Conservation (phyloP, 1,139 yeast species). For the Dujonia santamariae region DNA sequence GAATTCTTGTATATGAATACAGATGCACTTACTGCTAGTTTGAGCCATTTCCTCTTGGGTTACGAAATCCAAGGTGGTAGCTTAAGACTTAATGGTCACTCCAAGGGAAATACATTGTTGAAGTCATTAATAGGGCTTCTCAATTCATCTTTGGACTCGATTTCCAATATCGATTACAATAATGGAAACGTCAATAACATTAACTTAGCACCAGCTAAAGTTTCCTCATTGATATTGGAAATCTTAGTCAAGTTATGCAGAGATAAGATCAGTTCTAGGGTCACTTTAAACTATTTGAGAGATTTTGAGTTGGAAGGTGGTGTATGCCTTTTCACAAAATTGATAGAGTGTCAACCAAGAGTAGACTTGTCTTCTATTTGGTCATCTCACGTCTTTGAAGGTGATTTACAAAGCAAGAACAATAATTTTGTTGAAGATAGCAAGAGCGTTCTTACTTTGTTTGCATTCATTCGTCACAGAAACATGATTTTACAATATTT, state of each 20-base stretch:
- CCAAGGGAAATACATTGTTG: constrained; percentile 45
- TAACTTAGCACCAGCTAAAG: constrained; percentile 51
- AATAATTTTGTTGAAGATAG: constrained; percentile 25
- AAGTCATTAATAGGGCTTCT: constrained; percentile 51
- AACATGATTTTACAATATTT: constrained; percentile 61
- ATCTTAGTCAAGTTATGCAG: constrained; percentile 59
- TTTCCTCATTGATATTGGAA: constrained; percentile 58
- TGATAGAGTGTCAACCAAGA: constrained; percentile 55
- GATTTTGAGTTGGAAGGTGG: constrained; percentile 29
- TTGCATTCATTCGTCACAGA: constrained; percentile 62
- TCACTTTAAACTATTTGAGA: constrained; percentile 55
- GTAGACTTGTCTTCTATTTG: constrained; percentile 49
- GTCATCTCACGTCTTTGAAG: constrained; percentile 47
- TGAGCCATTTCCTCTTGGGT: constrained; percentile 78
- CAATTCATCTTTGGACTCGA: constrained; percentile 40
- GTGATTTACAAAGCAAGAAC: constrained; percentile 23
- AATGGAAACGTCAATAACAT: constrained; percentile 38
- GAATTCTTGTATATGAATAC: constrained; percentile 56
- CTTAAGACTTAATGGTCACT: constrained; percentile 14
- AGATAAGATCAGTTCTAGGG: constrained; percentile 49
- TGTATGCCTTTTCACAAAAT: constrained; percentile 41
- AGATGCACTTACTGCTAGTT: constrained; percentile 42
- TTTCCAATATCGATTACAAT: constrained; percentile 35
- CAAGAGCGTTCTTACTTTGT: constrained; percentile 40
- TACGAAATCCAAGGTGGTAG: constrained; percentile 43